Conservation (phyloP, 2,329 filamentous ascomycete genomes). For the Zalaria sp. region DNA sequence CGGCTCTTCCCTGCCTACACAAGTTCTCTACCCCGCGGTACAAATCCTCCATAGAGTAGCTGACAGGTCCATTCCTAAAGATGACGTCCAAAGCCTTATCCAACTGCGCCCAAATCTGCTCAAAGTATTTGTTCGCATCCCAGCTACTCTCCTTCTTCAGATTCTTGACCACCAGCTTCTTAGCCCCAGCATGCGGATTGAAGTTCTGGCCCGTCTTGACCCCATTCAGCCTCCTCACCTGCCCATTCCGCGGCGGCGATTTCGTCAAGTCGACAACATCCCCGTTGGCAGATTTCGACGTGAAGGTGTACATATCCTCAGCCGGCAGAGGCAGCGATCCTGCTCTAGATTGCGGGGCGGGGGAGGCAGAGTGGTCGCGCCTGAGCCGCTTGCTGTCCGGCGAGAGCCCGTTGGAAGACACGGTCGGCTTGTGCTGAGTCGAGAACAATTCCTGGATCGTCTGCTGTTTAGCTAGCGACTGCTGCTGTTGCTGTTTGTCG, state of each 20-base stretch:
- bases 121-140: constrained; percentile 64
- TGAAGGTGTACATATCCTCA: constrained; percentile 42
- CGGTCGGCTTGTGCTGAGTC: constrained; percentile 14
- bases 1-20: constrained; percentile 63
- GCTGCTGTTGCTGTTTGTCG: neutral
- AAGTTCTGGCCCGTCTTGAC: constrained; percentile 33
- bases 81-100: constrained; percentile 59
- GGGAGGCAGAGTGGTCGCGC: constrained; percentile 11
- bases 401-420: constrained; percentile 11
- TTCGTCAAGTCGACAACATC: constrained; percentile 30
- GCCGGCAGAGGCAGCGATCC: constrained; percentile 11
- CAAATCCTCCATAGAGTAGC: constrained; percentile 66
- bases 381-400: constrained; percentile 28
- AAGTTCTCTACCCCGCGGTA: constrained; percentile 87
- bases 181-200: constrained; percentile 62
- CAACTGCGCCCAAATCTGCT: constrained; percentile 60
- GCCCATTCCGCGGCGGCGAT: constrained; percentile 14
- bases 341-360: constrained; percentile 8
- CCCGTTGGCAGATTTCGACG: constrained; percentile 17
- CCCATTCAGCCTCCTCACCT: constrained; percentile 19
- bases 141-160: constrained; percentile 51
- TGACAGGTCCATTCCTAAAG: constrained; percentile 50
- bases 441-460: constrained; percentile 33
- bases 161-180: constrained; percentile 89
- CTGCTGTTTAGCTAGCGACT: constrained; percentile 16